These are phyloP conservation scores for Ascochyta pisi DNA, from an alignment of 2,329 filamentous ascomycete species.

Conservation along the genomic window DNA sequence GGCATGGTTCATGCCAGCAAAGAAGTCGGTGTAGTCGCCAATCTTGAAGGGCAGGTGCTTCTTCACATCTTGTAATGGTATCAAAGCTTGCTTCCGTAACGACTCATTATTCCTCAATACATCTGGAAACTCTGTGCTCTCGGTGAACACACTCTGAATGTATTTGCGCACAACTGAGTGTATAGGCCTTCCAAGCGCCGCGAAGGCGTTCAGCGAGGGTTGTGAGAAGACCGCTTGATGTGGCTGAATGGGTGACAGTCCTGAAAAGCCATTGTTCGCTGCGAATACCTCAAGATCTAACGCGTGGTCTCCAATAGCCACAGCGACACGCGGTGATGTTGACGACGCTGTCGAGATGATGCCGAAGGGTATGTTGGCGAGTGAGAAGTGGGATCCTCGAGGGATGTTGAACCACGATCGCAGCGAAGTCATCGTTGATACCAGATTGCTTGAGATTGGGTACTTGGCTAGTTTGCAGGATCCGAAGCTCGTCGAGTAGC, in stretches of 20 bases:
- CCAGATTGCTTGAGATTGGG: conserved; percentile 3
- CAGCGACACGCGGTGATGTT: conserved; percentile 66
- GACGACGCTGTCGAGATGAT: conserved; percentile 72
- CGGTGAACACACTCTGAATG: conserved; percentile 71
- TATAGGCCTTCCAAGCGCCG: conserved; percentile 70
- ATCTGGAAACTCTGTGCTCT: conserved; percentile 64
- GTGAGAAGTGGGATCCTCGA: conserved; percentile 70
- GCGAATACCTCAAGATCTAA: conserved; percentile 72
- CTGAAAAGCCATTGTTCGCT: conserved; percentile 64
- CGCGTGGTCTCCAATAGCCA: conserved; percentile 75
- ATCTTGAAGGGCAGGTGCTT: conserved; percentile 79
- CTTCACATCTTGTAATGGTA: conserved; percentile 65
- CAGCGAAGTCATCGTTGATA: conserved; percentile 40
- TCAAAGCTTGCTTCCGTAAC: conserved; percentile 64
- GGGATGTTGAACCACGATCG: conserved; percentile 67
- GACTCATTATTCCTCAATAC: conserved; percentile 68
- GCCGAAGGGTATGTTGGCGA: conserved; percentile 84
- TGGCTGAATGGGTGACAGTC: conserved; percentile 62
- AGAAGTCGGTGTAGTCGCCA: conserved; percentile 87
- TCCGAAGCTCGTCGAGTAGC: background rate
- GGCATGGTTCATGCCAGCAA: conserved; percentile 80
- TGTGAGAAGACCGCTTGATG: conserved; percentile 69
- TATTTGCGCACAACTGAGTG: conserved; percentile 73
- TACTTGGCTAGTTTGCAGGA: background rate
- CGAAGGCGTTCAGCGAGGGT: conserved; percentile 75